Base-by-base conservation (phyloP, 768 basidiomycete genomes). In the Tulasnella sp. region DNA sequence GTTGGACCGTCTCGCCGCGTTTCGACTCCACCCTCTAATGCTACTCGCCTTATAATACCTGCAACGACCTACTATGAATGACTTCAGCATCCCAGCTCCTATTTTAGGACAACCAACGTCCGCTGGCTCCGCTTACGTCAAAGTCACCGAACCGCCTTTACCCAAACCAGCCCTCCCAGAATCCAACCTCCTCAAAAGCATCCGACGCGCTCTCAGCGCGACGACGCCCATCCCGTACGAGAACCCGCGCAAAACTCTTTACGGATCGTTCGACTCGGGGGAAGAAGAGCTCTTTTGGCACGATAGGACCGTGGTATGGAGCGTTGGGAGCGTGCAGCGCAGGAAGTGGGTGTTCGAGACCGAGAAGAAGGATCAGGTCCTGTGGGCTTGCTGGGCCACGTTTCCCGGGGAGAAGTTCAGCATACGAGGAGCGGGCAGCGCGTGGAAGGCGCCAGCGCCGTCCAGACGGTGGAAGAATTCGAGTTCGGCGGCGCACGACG, bases 311-410 rank as follows among this genome's bases (percentile, higher is more conserved):
- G 93, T 93, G 0, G 86, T 93, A 0, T 87, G 93, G 82, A 91
- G 90, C 80, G 87, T 88, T 24, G 94, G 93, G 0, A 93, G 93
- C 0, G 87, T 93, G 22, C 90, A 95, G 77, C 87, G 87, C 79
- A 91, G 92, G 83, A 91, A 91, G 83, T 96, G 94, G 95, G 89
- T 89, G 77, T 93, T 95, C 83, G 85, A 87, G n/a, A 87, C 90
- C 60, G 93, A 94, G 83, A 89, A 88, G 8, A 92, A 96, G 83
- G 88, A 89, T 50, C 64, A 80, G 0, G 90, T 96, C 46, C 94
- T 94, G 83, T 94, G 89, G 87, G 94, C 93, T 7, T 95, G 94
- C 84, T 87, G 93, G n/a, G 95, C 92, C 4, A 89, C 89, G 85
- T 88, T 96, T 50, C 91, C 92, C 31, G 48, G 80, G 37, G 82